These are phyloP conservation scores for Pilatotrama ljubarskyi DNA, from an alignment of 768 basidiomycete species.

Conservation along the genomic window DNA sequence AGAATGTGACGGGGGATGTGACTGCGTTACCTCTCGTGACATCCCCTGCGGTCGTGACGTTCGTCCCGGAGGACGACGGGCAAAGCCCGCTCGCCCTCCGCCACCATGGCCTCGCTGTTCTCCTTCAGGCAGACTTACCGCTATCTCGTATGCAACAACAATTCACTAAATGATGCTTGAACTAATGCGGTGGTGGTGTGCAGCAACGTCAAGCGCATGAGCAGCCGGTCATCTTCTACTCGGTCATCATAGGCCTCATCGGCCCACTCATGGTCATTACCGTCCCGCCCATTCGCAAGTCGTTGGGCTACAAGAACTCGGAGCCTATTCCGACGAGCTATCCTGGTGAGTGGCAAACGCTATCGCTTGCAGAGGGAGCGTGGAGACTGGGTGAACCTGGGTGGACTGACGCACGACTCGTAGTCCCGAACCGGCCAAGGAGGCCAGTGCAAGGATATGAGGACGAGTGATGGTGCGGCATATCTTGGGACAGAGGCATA, in stretches of 20 bases:
- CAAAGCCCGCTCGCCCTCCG: conserved; percentile 1
- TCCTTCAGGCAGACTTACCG: conserved; percentile 55
- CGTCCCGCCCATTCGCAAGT: conserved; percentile 78
- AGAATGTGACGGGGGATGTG: neutral
- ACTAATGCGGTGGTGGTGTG: neutral
- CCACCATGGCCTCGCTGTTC: conserved; percentile 47
- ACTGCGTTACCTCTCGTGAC: neutral
- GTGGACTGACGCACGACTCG: neutral
- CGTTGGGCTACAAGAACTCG: conserved; percentile 69
- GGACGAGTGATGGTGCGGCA: conserved; percentile 42
- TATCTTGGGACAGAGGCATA: neutral
- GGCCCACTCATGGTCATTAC: conserved; percentile 74
- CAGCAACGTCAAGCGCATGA: conserved; percentile 93
- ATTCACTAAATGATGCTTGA: neutral
- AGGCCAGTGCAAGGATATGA: conserved; percentile 74
- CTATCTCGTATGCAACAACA: conserved; percentile 26
- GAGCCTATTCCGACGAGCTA: conserved; percentile 76
- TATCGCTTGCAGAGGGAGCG: neutral
- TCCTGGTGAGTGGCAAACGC: conserved; percentile 11
- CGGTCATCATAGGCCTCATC: conserved; percentile 67
- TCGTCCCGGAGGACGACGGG: conserved; percentile 1
- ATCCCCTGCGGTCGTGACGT: neutral
- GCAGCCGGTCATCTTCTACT: conserved; percentile 88
- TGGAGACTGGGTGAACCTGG: too few species aligned
- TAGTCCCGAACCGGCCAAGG: conserved; percentile 74